phyloP scores from a whole-genome alignment of 495 filamentous ascomycete genomes.

The Talaromyces wortmannii region DNA sequence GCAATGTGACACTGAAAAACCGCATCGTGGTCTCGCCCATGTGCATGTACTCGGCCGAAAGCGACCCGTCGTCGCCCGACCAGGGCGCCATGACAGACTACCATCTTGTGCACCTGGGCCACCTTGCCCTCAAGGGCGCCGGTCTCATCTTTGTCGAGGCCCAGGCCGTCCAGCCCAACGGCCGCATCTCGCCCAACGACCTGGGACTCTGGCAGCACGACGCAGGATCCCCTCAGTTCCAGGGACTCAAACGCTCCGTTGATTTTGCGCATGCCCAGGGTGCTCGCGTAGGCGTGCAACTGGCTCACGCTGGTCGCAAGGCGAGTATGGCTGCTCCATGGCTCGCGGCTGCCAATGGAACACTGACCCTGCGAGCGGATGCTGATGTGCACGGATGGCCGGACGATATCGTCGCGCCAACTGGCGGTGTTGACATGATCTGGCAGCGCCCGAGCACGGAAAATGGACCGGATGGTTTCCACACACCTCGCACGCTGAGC shows the following conservation, averaged over 20 bases:
- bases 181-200: slow-evolving; percentile 66
- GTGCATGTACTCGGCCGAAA: slow-evolving; percentile 62
- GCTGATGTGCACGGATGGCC: slow-evolving; percentile 62
- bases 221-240: slow-evolving; percentile 47
- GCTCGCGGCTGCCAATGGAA: slow-evolving; percentile 27
- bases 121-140: slow-evolving; percentile 56
- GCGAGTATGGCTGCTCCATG: slow-evolving; percentile 58
- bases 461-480: slow-evolving; percentile 39
- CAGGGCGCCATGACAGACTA: slow-evolving; percentile 64
- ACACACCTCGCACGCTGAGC: slow-evolving; percentile 44
- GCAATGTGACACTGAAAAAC: slow-evolving; percentile 64
- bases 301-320: slow-evolving; percentile 71
- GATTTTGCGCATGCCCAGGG: slow-evolving; percentile 56
- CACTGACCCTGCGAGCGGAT: slow-evolving; percentile 33
- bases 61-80: slow-evolving; percentile 20
- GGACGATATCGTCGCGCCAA: slow-evolving; percentile 56
- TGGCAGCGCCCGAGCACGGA: too few relatives aligned
- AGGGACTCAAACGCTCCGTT: slow-evolving; percentile 51
- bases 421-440: slow-evolving; percentile 39
- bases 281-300: slow-evolving; percentile 63
- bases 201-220: slow-evolving; percentile 62
- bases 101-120: slow-evolving; percentile 59
- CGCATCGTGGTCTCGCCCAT: slow-evolving; percentile 51
- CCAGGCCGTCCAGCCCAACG: slow-evolving; percentile 57
- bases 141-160: slow-evolving; percentile 65